Percentiles rank a stretch among this genome's conserved stretches.
Evolutionary conservation across 352 stramenopile species (phyloP).

Genomic region (Globisporangium uncinulatum): DNA sequence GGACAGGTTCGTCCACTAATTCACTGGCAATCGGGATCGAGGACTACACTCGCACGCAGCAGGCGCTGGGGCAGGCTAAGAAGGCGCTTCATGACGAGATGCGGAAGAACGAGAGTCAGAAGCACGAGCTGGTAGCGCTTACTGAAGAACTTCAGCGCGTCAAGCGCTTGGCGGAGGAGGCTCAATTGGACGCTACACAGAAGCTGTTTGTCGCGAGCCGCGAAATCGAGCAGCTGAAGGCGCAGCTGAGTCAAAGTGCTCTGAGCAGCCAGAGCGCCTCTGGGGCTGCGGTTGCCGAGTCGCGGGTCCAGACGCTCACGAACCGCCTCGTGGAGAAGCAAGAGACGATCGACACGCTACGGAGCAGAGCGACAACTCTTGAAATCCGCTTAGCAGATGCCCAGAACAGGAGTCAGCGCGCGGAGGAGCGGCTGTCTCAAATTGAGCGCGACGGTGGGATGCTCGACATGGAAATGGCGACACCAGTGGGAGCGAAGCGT

Average conservation of each 20-base stretch:
- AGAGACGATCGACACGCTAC: slow-evolving; percentile 62
- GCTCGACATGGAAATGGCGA: slow-evolving; percentile 65
- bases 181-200: slow-evolving; percentile 29
- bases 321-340: slow-evolving; percentile 82
- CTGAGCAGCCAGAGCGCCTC: slow-evolving; percentile 15
- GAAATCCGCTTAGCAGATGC: slow-evolving; percentile 62
- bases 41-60: slow-evolving; percentile 55
- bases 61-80: slow-evolving; percentile 62
- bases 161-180: slow-evolving; percentile 30
- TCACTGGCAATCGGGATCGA: slow-evolving; percentile 33
- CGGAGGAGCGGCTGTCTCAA: slow-evolving; percentile 54
- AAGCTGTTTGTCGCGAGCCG: slow-evolving; percentile 31
- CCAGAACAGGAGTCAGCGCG: slow-evolving; percentile 30
- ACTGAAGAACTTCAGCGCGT: slow-evolving; percentile 45
- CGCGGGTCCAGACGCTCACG: slow-evolving; percentile 71
- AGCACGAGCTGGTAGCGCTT: slow-evolving; percentile 57
- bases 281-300: slow-evolving; percentile 30
- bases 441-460: slow-evolving; percentile 60
- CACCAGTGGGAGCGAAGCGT: slow-evolving; percentile 27
- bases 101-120: slow-evolving; percentile 55
- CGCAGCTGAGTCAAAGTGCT: slow-evolving; percentile 32
- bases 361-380: slow-evolving; percentile 62
- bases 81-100: slow-evolving; percentile 72
- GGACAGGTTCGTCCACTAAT: slow-evolving; percentile 3
- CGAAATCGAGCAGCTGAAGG: slow-evolving; percentile 42